phyloP scores from a whole-genome alignment of 2,329 filamentous ascomycete species.

The Aspergillus neoniger region DNA sequence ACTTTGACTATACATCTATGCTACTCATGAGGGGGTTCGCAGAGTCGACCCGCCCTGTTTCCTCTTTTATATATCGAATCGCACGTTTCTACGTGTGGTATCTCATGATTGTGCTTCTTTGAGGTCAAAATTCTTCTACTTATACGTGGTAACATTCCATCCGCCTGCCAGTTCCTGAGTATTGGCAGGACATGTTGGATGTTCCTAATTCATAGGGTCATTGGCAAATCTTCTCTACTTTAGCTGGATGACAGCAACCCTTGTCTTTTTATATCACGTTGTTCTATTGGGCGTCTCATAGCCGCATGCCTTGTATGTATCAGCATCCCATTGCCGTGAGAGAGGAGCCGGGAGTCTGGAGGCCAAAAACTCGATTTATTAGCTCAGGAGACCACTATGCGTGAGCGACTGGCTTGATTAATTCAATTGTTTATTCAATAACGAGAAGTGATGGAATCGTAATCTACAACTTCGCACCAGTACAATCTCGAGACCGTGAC shows the following conservation, averaged over 20 bases:
- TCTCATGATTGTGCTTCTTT: neutral
- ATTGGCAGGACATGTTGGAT: neutral
- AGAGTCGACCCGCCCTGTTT: neutral
- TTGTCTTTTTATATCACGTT: neutral
- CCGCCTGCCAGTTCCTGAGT: neutral
- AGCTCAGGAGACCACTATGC: neutral
- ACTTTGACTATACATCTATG: neutral
- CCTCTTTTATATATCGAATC: neutral
- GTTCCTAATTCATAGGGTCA: neutral
- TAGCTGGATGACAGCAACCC: neutral
- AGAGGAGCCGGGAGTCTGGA: slow-evolving; percentile 19
- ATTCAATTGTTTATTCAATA: neutral
- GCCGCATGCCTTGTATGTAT: slow-evolving; percentile 11
- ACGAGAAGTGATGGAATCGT: neutral
- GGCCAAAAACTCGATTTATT: slow-evolving; percentile 16
- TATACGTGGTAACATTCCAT: neutral
- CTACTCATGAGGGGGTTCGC: neutral
- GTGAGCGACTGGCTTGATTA: neutral
- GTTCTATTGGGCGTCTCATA: slow-evolving; percentile 7
- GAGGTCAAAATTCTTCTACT: neutral
- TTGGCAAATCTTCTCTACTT: neutral
- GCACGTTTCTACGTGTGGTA: neutral
- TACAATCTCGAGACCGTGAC: too few relatives aligned
- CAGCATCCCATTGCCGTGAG: slow-evolving; percentile 7
- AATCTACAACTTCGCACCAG: neutral